A percentile compares a stretch with the other conserved stretches of the same genome.
Conservation (phyloP, 805 yeast species). For the Metschnikowia continentalis region DNA sequence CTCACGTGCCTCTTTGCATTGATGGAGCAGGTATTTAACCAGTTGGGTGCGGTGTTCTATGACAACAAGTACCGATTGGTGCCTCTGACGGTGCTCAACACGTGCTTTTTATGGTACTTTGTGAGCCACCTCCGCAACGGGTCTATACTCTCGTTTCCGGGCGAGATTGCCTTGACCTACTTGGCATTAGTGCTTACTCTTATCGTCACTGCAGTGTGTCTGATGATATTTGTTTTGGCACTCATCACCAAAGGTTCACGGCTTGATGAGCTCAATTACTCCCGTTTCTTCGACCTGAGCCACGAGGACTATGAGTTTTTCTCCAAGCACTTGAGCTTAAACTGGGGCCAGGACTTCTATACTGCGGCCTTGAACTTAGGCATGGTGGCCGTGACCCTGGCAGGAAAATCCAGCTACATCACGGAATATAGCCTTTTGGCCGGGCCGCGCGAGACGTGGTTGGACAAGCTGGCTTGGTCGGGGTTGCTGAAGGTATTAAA, state of each 20-base stretch:
- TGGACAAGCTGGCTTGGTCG: conserved; percentile 20
- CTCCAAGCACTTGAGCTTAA: conserved; percentile 31
- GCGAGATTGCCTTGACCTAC: conserved; percentile 53
- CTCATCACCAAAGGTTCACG: conserved; percentile 49
- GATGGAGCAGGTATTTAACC: conserved; percentile 56
- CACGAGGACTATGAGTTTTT: conserved; percentile 23
- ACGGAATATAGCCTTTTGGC: conserved; percentile 50
- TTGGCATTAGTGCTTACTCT: conserved; percentile 62
- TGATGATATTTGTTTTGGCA: conserved; percentile 53
- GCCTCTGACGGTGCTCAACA: conserved; percentile 59
- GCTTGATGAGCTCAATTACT: conserved; percentile 32
- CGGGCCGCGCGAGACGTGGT: conserved; percentile 52
- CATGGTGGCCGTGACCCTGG: conserved; percentile 59
- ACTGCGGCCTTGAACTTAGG: conserved; percentile 59
- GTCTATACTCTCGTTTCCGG: conserved; percentile 47
- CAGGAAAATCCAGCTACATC: conserved; percentile 62
- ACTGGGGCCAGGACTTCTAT: conserved; percentile 60
- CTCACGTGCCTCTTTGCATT: conserved; percentile 53
- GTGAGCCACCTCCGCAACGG: conserved; percentile 39
- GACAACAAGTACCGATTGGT: conserved; percentile 53
- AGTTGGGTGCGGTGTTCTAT: conserved; percentile 55
- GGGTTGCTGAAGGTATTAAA: conserved; percentile 3
- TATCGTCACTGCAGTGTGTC: conserved; percentile 47
- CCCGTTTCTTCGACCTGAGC: conserved; percentile 26
- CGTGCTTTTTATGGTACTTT: conserved; percentile 34